Percentiles rank a stretch among this genome's conserved stretches.
Conservation (phyloP, 257 asterid genomes). For the Apocynum venetum region DNA sequence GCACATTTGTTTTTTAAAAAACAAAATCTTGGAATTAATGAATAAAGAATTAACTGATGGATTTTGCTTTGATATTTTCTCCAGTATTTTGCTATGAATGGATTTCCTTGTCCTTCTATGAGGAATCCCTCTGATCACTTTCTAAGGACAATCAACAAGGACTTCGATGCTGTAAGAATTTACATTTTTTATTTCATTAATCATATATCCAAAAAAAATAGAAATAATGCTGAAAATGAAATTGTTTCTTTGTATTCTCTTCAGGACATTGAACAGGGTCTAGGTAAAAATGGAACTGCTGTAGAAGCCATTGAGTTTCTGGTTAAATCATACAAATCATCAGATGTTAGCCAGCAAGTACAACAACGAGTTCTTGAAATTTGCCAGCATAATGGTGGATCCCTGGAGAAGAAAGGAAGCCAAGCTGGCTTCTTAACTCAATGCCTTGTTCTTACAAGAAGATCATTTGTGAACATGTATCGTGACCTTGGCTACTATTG, state of each 20-base stretch:
- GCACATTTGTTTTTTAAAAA: too few species aligned
- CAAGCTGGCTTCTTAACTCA: constrained; percentile 48
- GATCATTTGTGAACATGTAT: constrained; percentile 38
- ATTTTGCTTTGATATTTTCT: not conserved
- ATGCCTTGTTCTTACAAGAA: constrained; percentile 42
- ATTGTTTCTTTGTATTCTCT: not conserved
- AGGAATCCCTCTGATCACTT: constrained; percentile 64
- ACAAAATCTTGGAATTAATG: not conserved
- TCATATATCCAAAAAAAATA: too few species aligned
- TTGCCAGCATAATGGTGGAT: constrained; percentile 25
- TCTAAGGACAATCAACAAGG: constrained; percentile 56
- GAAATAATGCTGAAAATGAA: not conserved
- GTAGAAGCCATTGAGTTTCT: constrained; percentile 42
- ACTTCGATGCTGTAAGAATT: constrained; percentile 45
- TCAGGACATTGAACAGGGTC: constrained; percentile 58
- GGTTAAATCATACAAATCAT: constrained; percentile 37
- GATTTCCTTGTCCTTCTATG: constrained; percentile 54
- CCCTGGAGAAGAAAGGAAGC: constrained; percentile 29
- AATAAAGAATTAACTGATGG: not conserved
- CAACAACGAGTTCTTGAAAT: constrained; percentile 26
- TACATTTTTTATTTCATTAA: not conserved
- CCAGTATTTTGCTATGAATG: constrained; percentile 49
- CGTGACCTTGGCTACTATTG: too few species aligned
- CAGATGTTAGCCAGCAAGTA: constrained; percentile 33
- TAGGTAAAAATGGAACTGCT: constrained; percentile 27